These are phyloP conservation scores for Thielaviopsis euricoi DNA, from an alignment of 2,329 filamentous ascomycete species.

Conservation along the genomic window DNA sequence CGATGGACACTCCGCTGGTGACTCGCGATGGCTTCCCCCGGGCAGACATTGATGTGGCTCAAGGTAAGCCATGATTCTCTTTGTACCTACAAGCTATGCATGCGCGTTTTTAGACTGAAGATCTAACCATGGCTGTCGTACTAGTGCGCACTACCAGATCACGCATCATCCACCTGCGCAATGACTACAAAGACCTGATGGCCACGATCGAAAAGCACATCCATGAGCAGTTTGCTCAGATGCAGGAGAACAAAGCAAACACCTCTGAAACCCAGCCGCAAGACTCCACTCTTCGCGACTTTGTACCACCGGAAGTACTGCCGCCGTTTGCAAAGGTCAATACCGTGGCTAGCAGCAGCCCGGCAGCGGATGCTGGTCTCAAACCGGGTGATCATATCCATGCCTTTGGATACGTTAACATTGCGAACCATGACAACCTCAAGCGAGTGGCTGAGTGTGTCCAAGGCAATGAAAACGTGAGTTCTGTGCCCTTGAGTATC, in stretches of 20 bases:
- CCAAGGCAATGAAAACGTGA: constrained; percentile 74
- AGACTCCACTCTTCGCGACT: constrained; percentile 2
- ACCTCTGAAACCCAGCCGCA: background rate
- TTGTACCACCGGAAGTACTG: constrained; percentile 1
- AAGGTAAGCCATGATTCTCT: constrained; percentile 43
- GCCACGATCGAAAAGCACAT: constrained; percentile 63
- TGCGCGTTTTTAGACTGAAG: too few species aligned
- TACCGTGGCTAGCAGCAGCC: constrained; percentile 59
- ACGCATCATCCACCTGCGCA: constrained; percentile 74
- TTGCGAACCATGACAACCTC: constrained; percentile 71
- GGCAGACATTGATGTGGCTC: constrained; percentile 84
- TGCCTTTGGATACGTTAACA: constrained; percentile 71
- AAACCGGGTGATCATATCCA: constrained; percentile 66
- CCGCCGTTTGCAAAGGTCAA: constrained; percentile 86
- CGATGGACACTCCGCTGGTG: constrained; percentile 77
- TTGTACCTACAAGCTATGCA: background rate
- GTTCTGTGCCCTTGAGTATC: constrained; percentile 22
- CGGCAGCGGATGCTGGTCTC: constrained; percentile 68
- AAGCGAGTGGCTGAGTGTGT: constrained; percentile 80
- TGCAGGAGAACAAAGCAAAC: constrained; percentile 34
- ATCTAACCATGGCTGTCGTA: constrained; percentile 12
- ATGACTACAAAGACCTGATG: constrained; percentile 91
- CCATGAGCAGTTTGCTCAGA: constrained; percentile 75
- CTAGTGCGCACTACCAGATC: constrained; percentile 83
- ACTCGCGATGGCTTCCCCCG: constrained; percentile 86